These are phyloP conservation scores for Hymenoscyphus salicellus DNA, from an alignment of 2,329 filamentous ascomycete genomes.

Conservation along the genomic window DNA sequence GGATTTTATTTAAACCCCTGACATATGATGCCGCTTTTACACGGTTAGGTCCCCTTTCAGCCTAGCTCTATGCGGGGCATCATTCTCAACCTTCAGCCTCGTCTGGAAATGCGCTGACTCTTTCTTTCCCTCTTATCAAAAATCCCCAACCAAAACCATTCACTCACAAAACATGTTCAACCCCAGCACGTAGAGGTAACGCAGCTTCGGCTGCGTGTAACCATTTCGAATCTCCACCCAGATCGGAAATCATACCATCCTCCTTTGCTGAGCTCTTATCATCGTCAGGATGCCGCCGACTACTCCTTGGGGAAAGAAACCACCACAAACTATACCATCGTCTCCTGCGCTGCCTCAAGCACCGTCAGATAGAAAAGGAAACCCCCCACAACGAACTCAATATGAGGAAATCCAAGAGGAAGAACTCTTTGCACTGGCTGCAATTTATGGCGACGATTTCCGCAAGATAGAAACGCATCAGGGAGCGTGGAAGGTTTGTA, in stretches of 20 bases:
- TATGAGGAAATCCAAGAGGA: conserved; percentile 85
- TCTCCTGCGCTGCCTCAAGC: conserved; percentile 27
- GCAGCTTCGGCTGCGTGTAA: conserved; percentile 33
- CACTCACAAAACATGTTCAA: conserved; percentile 20
- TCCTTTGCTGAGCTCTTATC: conserved; percentile 16
- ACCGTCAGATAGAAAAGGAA: conserved; percentile 19
- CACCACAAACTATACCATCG: conserved; percentile 38
- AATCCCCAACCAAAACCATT: neutral
- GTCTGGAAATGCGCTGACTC: conserved; percentile 13
- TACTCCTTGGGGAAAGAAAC: conserved; percentile 37
- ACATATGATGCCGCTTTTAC: too few species aligned
- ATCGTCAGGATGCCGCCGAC: conserved; percentile 33
- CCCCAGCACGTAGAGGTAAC: conserved; percentile 29
- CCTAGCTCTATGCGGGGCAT: neutral
- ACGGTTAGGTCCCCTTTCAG: neutral
- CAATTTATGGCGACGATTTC: conserved; percentile 90
- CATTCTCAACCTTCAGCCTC: conserved; percentile 6
- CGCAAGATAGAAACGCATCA: conserved; percentile 65
- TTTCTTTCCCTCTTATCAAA: conserved; percentile 2
- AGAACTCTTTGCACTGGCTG: conserved; percentile 78
- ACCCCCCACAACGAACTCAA: conserved; percentile 51
- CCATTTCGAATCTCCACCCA: conserved; percentile 18
- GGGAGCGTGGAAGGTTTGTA: conserved; percentile 78
- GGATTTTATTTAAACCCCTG: too few species aligned
- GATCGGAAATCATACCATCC: conserved; percentile 12